These are phyloP conservation scores for Candida palmyrensis DNA, from an alignment of 805 yeast species.

Conservation along the genomic window DNA sequence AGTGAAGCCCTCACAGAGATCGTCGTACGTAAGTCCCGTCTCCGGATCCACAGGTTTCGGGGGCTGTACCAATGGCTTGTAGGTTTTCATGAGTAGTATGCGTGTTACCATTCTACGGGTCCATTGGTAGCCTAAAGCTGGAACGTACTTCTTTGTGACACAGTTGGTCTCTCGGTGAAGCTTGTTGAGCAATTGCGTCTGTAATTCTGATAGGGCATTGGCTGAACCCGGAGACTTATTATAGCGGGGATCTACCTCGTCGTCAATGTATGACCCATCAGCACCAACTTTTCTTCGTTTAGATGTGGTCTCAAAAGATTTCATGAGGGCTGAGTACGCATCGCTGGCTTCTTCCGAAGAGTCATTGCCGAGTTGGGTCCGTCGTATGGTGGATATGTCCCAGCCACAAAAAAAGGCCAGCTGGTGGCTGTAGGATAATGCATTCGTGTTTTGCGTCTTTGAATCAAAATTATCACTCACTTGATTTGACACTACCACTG, in stretches of 20 bases:
- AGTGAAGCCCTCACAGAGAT: constrained; percentile 10
- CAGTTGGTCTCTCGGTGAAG: constrained; percentile 7
- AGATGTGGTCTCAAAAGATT: constrained; percentile 2
- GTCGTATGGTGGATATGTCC: constrained; percentile 42
- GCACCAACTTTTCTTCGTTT: constrained; percentile 2
- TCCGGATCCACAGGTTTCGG: constrained; percentile 10
- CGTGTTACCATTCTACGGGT: constrained; percentile 18
- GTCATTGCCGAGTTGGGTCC: not conserved
- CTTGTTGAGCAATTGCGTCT: constrained; percentile 7
- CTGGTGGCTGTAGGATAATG: constrained; percentile 55
- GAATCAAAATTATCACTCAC: constrained; percentile 56
- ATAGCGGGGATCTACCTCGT: constrained; percentile 9
- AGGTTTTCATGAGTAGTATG: constrained; percentile 23
- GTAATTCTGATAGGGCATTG: not conserved
- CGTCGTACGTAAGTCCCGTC: constrained; percentile 10
- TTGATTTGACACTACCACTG: constrained; percentile 74
- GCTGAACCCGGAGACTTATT: not conserved
- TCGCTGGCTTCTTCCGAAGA: not conserved
- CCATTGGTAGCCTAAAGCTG: constrained; percentile 33
- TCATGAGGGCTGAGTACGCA: constrained; percentile 5
- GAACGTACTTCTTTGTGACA: constrained; percentile 18
- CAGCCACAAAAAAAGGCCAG: constrained; percentile 73
- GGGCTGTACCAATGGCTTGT: constrained; percentile 15
- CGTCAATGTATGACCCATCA: too few relatives aligned
- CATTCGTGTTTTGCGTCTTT: constrained; percentile 16